Evolutionary conservation across 2,329 filamentous ascomycete genomes (phyloP).

Genomic region (Talaromyces albobiverticillius): DNA sequence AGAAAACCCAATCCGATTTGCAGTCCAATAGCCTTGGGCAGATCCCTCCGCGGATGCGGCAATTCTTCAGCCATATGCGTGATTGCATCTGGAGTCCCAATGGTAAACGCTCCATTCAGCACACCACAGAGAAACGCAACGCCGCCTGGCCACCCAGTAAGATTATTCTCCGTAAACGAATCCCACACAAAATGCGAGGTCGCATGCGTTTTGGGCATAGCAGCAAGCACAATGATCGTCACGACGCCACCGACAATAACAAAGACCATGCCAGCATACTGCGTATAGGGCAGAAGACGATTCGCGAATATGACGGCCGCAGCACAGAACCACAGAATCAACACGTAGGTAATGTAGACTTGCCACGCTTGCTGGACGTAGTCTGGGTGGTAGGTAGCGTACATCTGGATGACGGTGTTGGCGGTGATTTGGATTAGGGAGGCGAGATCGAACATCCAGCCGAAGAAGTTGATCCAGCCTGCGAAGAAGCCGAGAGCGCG

Average conservation of each 20-base stretch:
- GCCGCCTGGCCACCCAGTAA: constrained; percentile 51
- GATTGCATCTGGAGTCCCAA: constrained; percentile 49
- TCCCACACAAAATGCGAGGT: constrained; percentile 50
- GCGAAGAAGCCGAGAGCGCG: constrained; percentile 33
- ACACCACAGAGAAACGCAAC: constrained; percentile 52
- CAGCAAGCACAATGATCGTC: constrained; percentile 48
- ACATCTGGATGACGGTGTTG: constrained; percentile 5
- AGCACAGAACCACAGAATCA: constrained; percentile 42
- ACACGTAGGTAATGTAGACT: constrained; percentile 42
- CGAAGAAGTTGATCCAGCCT: constrained; percentile 44
- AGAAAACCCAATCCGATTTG: constrained; percentile 40
- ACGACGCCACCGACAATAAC: constrained; percentile 49
- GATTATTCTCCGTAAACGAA: constrained; percentile 55
- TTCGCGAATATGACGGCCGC: constrained; percentile 50
- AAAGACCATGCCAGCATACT: constrained; percentile 46
- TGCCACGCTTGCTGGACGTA: constrained; percentile 48
- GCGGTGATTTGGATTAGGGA: constrained; percentile 8
- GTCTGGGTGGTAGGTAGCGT: constrained; percentile 38
- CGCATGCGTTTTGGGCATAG: constrained; percentile 45
- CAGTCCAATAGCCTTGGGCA: constrained; percentile 26
- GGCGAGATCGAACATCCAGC: constrained; percentile 8
- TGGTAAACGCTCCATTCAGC: constrained; percentile 47
- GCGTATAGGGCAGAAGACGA: constrained; percentile 39
- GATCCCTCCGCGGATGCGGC: constrained; percentile 30
- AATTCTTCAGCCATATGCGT: constrained; percentile 54